A percentile compares a stretch with the other conserved stretches of the same genome.
These are phyloP conservation scores for Gossypium raimondii DNA, from an alignment of 345 rosid species.

Conservation along the genomic window DNA sequence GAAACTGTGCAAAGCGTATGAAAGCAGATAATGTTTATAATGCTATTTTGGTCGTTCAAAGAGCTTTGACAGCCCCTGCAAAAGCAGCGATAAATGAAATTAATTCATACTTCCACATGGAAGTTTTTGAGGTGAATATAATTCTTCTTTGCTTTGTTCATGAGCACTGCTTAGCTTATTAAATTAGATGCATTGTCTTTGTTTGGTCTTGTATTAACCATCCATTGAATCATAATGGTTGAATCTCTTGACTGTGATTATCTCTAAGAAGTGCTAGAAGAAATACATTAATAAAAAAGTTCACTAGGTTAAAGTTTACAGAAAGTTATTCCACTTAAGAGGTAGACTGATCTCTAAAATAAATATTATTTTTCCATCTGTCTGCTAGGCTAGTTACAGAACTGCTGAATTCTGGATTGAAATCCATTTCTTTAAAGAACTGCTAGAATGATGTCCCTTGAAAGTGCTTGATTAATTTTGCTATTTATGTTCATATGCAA, in stretches of 20 bases:
- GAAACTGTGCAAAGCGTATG: constrained; percentile 34
- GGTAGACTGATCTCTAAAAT: neutral
- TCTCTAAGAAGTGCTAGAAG: neutral
- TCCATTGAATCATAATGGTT: neutral
- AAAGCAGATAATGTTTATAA: constrained; percentile 33
- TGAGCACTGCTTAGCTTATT: neutral
- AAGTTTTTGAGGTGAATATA: constrained; percentile 43
- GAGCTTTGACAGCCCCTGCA: constrained; percentile 36
- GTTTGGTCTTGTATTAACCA: neutral
- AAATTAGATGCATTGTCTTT: neutral
- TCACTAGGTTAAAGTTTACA: neutral
- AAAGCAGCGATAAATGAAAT: constrained; percentile 32
- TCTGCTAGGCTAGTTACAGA: neutral
- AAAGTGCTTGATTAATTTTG: neutral
- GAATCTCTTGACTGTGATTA: neutral
- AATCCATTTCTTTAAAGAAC: neutral
- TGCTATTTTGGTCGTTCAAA: constrained; percentile 46
- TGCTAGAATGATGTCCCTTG: neutral
- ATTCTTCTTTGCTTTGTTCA: neutral
- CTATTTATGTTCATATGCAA: neutral
- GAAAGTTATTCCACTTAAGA: neutral
- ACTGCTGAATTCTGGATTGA: neutral
- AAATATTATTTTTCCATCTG: neutral
- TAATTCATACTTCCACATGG: constrained; percentile 35
- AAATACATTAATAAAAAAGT: neutral